phyloP scores from a whole-genome alignment of 331 rosid genomes.

The Malus hybrid region DNA sequence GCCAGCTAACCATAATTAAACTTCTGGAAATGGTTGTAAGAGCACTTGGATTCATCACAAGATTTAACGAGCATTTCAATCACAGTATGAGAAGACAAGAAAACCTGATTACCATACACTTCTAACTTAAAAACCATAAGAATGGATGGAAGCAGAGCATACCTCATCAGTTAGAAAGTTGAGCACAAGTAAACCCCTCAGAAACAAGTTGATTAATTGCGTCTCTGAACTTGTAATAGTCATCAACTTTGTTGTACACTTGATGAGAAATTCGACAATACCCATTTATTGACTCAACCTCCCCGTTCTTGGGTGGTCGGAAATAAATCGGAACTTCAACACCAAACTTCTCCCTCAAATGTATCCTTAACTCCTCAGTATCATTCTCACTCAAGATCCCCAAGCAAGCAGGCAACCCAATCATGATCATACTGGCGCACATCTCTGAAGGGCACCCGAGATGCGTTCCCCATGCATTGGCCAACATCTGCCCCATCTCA shows the following conservation, averaged over 20 bases:
- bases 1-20: not conserved
- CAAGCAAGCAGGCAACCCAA: slow-evolving; percentile 75
- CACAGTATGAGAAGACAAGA: not conserved
- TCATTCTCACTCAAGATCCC: slow-evolving; percentile 56
- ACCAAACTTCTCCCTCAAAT: slow-evolving; percentile 61
- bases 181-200: slow-evolving; percentile 52
- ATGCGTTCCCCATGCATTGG: slow-evolving; percentile 69
- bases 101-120: not conserved
- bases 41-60: not conserved
- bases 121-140: not conserved
- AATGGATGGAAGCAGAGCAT: slow-evolving; percentile 21
- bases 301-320: slow-evolving; percentile 55
- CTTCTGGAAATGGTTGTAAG: not conserved
- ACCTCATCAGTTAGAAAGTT: slow-evolving; percentile 51
- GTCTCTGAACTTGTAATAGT: slow-evolving; percentile 72
- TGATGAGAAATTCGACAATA: slow-evolving; percentile 92
- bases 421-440: slow-evolving; percentile 92
- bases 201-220: slow-evolving; percentile 59
- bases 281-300: slow-evolving; percentile 49
- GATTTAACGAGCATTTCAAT: not conserved
- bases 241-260: slow-evolving; percentile 73
- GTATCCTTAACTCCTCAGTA: slow-evolving; percentile 46
- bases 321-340: slow-evolving; percentile 81
- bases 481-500: slow-evolving; percentile 86
- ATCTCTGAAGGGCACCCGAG: slow-evolving; percentile 75